Base-by-base conservation (phyloP, 139 green algal genomes). In the Auxenochlorella pyrenoidosa region DNA sequence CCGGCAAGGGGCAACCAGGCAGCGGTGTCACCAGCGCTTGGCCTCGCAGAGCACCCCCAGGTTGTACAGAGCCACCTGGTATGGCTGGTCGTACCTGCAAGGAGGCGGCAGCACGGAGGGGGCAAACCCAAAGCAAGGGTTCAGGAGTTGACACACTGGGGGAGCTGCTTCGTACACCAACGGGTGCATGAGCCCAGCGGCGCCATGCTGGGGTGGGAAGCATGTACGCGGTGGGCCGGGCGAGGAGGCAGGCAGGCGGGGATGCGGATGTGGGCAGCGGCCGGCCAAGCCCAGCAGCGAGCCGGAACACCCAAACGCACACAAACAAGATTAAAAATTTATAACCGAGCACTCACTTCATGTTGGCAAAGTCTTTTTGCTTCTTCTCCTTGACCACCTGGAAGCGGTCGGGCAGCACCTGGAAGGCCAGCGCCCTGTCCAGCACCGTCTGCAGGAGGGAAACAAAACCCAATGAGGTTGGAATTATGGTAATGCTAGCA, bases 1-100 rank as follows among this genome's bases (percentile, higher is more conserved):
- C n/a, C n/a, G n/a, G n/a, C n/a, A n/a, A n/a, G n/a, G n/a, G n/a
- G n/a, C n/a, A n/a, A n/a, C n/a, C n/a, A n/a, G n/a, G n/a, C n/a
- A n/a, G n/a, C n/a, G n/a, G 3, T 8, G 34, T 47, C 70, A 76
- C 70, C 95, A 98, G 68, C 90, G 82, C 34, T 76, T 80, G 30
- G 89, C 84, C 79, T 96, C 92, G 28, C 91, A 70, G 80, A 93
- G 79, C 36, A 94, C 44, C 10, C 43, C 63, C 13, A 90, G 58
- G 43, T 65, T 72, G 88, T 98, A 98, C 90, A 98, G 93, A 4
- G 93, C 94, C 75, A 90, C 91, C 66, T 95, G 92, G 91, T 98
- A 98, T 0, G 95, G 95, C 92, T 98, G 96, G 81, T 96, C 89
- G 54, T 92, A 96, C 85, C 86, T 88, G 83, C 72, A n/a, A 34